Percentiles rank a stretch among this genome's conserved stretches.
Conservation (phyloP, 805 yeast genomes). For the Candida gorgasii region DNA sequence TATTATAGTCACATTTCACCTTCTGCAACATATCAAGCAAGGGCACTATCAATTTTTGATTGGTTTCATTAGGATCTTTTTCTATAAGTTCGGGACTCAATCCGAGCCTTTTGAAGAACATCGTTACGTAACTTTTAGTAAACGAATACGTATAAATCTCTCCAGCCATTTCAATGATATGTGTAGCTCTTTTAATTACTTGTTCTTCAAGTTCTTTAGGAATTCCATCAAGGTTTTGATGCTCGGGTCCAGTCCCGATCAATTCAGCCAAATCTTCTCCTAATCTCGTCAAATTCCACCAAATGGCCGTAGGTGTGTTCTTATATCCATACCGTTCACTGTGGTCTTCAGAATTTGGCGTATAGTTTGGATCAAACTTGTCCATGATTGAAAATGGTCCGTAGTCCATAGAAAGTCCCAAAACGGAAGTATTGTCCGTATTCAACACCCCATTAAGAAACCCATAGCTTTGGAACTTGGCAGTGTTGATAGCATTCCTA, state of each 20-base stretch:
- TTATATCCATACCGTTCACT: conserved; percentile 69
- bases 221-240: conserved; percentile 43
- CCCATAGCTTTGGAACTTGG: conserved; percentile 89
- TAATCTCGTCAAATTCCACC: conserved; percentile 89
- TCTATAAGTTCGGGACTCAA: conserved; percentile 43
- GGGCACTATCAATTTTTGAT: conserved; percentile 52
- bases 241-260: conserved; percentile 66
- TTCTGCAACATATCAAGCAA: conserved; percentile 60
- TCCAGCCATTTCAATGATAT: conserved; percentile 62
- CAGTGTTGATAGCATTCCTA: conserved; percentile 77
- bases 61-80: conserved; percentile 36
- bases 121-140: conserved; percentile 54
- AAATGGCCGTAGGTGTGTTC: conserved; percentile 82
- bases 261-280: conserved; percentile 84
- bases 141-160: conserved; percentile 65
- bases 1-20: conserved; percentile 75
- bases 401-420: conserved; percentile 86
- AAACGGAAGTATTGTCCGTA: conserved; percentile 90
- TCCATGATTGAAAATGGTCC: conserved; percentile 96
- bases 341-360: conserved; percentile 89
- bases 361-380: conserved; percentile 72
- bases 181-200: conserved; percentile 61
- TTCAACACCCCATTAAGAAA: conserved; percentile 92
- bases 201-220: conserved; percentile 51
- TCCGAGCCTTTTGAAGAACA: conserved; percentile 71